Base-by-base conservation (phyloP, 371 early-diverging fungal species). In the Mortierella sp. region DNA sequence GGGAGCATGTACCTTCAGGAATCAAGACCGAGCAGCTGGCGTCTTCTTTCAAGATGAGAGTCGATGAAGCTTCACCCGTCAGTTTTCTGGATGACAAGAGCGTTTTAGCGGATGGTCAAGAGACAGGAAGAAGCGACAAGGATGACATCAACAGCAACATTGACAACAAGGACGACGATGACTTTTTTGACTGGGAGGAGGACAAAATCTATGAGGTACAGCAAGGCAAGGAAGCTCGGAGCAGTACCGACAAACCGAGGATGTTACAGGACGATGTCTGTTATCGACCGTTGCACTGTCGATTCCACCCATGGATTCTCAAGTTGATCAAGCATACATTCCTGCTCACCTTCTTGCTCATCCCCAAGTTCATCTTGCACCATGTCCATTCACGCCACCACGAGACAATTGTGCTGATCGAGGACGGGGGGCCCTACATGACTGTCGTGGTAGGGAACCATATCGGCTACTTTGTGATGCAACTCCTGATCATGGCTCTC, bases 151-250 rank as follows among this genome's bases (percentile, higher is more conserved):
- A 11, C 4, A 29, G 60, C 32, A 60, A 60, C 32, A 32, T 18
- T 1, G 60, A 60, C 60, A 29, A 60, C 51, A 70, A 18, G 29
- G 68, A 68, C 29, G 77, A 74, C 10, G 74, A 80, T 43, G 70
- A 72, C 55, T 75, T 77, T 65, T 83, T 83, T 71, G 83, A 83
- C 29, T 83, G 83, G 83, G 83, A 80, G 54, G 83, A 79, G 27
- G 70, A 83, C 49, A 79, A 83, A 60, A 73, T 78, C 58, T 60
- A 78, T 14, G 80, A 79, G 41, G 75, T 54, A 65, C 75, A 75
- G 27, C 75, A 75, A 7, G 79, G 72, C 8, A 75, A 73, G 46
- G n/a, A 72, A 4, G 65, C 51, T 24, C 65, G 38, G 11, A 55
- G 43, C 21, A 63, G 55, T 41, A 24, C 60, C 10, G 35, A 55